Base-by-base conservation (phyloP, 2,329 filamentous ascomycete genomes). In the Diaporthe eres region DNA sequence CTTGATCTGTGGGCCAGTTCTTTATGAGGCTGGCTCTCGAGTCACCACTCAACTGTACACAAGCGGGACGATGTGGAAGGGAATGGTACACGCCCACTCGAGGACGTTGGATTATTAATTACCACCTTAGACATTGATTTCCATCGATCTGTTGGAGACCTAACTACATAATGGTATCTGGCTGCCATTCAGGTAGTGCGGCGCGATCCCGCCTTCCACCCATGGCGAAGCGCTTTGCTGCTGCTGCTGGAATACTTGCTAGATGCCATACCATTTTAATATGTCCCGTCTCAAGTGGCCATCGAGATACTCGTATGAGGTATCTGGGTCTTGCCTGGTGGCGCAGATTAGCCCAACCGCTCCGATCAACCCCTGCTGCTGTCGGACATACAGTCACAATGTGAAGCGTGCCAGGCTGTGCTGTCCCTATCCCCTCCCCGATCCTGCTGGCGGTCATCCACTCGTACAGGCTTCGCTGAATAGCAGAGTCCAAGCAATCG, bases 151-250 rank as follows among this genome's bases (percentile, higher is more conserved):
- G 70, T 72, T 72, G 39, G 70, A 58, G 57, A 61, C 57, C 47
- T 74, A 73, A 63, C 25, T 75, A 77, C 65, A 75, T 77, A 57
- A 74, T 70, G 42, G 61, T 65, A 77, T 65, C 75, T 47, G 72
- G 71, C 70, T 72, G 58, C 58, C 53, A 34, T 31, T 57, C 44
- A 49, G 63, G 44, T 57, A 65, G 57, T 71, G 28, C 37, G 44
- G 71, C 58, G 17, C 49, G n/a, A 44, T 51, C 42, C 37, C 55
- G 19, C 31, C 57, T 57, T 25, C 47, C 31, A 19, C 58, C 71
- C 58, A 31, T 60, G 58, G 28, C 58, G 34, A 65, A 65, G 55
- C 58, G 49, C 71, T 70, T n/a, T 70, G 65, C 37, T 73, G 49
- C 71, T 47, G 71, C 71, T 53, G 37, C 37, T 73, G 47, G 34